phyloP scores from a whole-genome alignment of 306 rosid genomes.

The Acmispon strigosus region DNA sequence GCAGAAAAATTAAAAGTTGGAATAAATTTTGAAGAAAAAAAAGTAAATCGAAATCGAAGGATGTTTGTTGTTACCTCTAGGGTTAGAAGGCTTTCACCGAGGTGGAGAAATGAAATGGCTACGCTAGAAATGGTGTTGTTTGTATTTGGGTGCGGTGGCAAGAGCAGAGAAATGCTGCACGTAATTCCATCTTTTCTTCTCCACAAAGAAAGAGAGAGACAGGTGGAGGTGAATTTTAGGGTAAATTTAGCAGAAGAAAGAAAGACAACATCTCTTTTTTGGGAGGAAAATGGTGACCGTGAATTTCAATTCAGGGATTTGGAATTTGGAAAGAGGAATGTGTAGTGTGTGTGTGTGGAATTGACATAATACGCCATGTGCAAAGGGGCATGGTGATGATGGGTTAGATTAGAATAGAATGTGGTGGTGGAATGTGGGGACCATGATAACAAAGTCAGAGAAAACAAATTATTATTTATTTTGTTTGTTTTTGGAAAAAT shows the following conservation, averaged over 20 bases:
- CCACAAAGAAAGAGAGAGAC: neutral
- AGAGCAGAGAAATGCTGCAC: slow-evolving; percentile 15
- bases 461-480: slow-evolving; percentile 12
- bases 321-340: neutral
- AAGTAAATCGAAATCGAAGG: neutral
- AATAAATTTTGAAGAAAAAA: neutral
- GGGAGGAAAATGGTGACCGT: slow-evolving; percentile 15
- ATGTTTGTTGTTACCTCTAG: slow-evolving; percentile 17
- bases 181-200: slow-evolving; percentile 16
- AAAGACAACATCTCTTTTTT: neutral
- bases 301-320: slow-evolving; percentile 1
- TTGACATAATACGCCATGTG: neutral
- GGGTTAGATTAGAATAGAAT: neutral
- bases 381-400: slow-evolving; percentile 4
- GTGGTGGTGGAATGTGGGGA: slow-evolving; percentile 27
- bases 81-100: slow-evolving; percentile 24
- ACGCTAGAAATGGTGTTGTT: slow-evolving; percentile 15
- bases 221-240: no score
- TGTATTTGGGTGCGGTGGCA: neutral
- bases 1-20: no score
- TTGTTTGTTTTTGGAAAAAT: neutral
- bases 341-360: neutral
- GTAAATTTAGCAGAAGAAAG: neutral
- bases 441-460: slow-evolving; percentile 39
- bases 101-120: slow-evolving; percentile 19